phyloP scores from a whole-genome alignment of 2,329 filamentous ascomycete species.

The Fusarium sp. region DNA sequence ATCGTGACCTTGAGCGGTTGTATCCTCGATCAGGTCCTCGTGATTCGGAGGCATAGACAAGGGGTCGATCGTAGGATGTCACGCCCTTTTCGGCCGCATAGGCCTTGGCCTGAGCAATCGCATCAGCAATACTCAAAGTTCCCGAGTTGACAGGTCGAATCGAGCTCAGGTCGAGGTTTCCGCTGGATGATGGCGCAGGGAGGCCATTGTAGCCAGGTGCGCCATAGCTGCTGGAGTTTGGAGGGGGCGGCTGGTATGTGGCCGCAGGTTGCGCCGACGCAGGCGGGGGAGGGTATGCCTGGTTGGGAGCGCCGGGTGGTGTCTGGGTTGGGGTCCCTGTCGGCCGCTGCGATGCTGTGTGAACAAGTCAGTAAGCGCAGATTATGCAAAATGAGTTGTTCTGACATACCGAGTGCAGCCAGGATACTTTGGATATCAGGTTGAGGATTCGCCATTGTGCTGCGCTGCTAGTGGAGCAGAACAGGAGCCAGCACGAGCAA shows the following conservation, averaged over 20 bases:
- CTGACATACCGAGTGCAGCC: conserved; percentile 58
- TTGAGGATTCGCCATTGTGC: conserved; percentile 42
- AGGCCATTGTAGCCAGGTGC: conserved; percentile 57
- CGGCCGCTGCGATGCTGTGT: conserved; percentile 56
- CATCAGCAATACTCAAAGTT: conserved; percentile 84
- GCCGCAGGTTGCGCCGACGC: conserved; percentile 48
- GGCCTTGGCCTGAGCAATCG: conserved; percentile 84
- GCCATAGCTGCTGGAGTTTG: conserved; percentile 41
- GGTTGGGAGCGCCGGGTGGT: conserved; percentile 51
- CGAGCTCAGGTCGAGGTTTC: conserved; percentile 81
- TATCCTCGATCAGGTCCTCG: conserved; percentile 60
- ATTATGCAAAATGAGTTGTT: conserved; percentile 7
- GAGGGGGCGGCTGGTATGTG: conserved; percentile 54
- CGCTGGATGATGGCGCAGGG: conserved; percentile 77
- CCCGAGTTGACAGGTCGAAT: conserved; percentile 84
- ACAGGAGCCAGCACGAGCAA: conserved; percentile 16
- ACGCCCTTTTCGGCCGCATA: conserved; percentile 84
- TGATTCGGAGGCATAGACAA: conserved; percentile 55
- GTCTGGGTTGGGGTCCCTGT: conserved; percentile 56
- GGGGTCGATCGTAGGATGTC: conserved; percentile 68
- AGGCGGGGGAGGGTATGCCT: conserved; percentile 54
- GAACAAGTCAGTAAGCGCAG: conserved; percentile 34
- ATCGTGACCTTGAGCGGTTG: conserved; percentile 76
- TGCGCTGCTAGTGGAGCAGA: conserved; percentile 18
- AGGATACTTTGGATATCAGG: conserved; percentile 56